These are phyloP conservation scores for Nemania sp. DNA, from an alignment of 2,329 filamentous ascomycete species.

Conservation along the genomic window DNA sequence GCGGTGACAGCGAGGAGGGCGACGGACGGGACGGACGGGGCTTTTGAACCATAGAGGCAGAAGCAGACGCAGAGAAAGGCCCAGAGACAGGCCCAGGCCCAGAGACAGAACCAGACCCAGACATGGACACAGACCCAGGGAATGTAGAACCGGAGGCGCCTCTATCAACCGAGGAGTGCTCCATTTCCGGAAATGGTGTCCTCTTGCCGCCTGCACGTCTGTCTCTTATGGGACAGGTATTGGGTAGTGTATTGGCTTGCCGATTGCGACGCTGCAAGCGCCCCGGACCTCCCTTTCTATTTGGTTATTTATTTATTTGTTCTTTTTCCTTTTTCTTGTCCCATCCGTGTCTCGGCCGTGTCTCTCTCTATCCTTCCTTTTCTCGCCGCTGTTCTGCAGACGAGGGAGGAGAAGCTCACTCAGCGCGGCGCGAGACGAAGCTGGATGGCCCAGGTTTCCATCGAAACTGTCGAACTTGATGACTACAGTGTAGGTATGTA, in stretches of 20 bases:
- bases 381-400: background rate
- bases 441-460: too few relatives aligned
- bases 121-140: background rate
- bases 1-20: background rate
- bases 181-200: constrained; percentile 2
- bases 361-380: background rate
- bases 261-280: background rate
- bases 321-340: too few relatives aligned
- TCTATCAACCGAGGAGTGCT: constrained; percentile 18
- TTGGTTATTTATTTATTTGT: too few relatives aligned
- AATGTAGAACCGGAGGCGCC: constrained; percentile 6
- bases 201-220: background rate
- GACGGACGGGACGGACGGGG: constrained; percentile 36
- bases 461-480: too few relatives aligned
- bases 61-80: background rate
- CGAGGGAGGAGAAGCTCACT: background rate
- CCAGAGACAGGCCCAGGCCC: background rate
- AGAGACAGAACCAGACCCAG: background rate
- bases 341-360: constrained; percentile 5
- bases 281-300: too few relatives aligned
- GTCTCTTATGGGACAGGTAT: background rate
- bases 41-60: background rate
- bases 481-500: too few relatives aligned
- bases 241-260: background rate
- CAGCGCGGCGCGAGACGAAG: background rate